phyloP scores from a whole-genome alignment of 805 yeast genomes.

The Yamadazyma phyllophila region DNA sequence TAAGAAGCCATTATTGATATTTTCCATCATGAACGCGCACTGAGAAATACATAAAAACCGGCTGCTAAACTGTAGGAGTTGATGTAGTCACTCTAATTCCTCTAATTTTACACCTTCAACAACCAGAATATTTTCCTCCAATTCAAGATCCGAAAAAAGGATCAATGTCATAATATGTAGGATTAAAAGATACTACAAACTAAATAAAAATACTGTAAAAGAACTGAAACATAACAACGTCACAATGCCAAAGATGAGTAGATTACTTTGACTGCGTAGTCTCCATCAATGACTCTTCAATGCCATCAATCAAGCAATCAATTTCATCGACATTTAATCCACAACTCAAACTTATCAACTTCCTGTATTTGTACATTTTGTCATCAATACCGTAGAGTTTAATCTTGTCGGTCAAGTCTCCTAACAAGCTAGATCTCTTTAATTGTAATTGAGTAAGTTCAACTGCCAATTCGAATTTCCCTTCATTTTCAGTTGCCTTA shows the following conservation, averaged over 20 bases:
- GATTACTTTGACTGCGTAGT: background rate
- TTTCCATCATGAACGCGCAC: background rate
- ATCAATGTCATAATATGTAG: background rate
- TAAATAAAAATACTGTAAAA: background rate
- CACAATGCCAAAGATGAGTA: background rate
- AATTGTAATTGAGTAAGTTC: constrained; percentile 52
- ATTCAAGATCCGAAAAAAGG: too few relatives aligned
- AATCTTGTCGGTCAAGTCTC: constrained; percentile 48
- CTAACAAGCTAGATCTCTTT: constrained; percentile 41
- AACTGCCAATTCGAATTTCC: constrained; percentile 21
- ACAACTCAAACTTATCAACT: constrained; percentile 71
- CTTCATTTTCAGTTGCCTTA: constrained; percentile 4
- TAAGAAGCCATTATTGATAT: constrained; percentile 6
- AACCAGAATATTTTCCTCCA: too few relatives aligned
- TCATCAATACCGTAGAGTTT: constrained; percentile 45
- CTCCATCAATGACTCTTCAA: constrained; percentile 43
- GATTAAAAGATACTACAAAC: too few relatives aligned
- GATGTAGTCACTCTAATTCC: too few relatives aligned
- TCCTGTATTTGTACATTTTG: constrained; percentile 72
- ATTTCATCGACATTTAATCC: constrained; percentile 78
- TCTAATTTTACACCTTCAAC: too few relatives aligned
- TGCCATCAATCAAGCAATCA: constrained; percentile 77
- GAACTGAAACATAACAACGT: background rate
- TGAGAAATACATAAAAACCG: background rate
- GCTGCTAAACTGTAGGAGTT: background rate